Evolutionary conservation across 371 early-diverging fungal genomes (phyloP).

Genomic region (Mortierella sp.): DNA sequence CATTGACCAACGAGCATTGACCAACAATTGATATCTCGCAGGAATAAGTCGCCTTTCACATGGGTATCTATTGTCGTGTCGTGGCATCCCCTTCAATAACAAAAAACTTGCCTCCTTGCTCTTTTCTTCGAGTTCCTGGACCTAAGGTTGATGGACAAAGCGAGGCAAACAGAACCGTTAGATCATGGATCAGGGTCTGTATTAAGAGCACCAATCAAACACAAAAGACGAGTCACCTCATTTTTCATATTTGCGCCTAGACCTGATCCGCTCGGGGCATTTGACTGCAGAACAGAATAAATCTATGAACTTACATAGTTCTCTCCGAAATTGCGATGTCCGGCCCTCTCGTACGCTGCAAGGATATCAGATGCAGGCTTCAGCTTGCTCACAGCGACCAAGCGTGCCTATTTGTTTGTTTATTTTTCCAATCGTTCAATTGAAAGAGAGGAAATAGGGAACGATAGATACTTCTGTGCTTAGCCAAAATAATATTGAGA

Average conservation of each 20-base stretch:
- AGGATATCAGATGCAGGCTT: slow-evolving; percentile 88
- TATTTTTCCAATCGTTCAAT: background rate
- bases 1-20: background rate
- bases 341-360: slow-evolving; percentile 78
- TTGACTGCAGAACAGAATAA: too few relatives aligned
- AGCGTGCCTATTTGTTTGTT: slow-evolving; percentile 60
- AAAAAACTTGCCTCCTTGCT: slow-evolving; percentile 70
- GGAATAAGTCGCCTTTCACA: background rate
- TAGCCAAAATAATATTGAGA: background rate
- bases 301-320: slow-evolving; percentile 80
- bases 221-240: background rate
- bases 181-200: background rate
- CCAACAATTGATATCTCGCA: background rate
- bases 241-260: background rate
- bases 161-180: background rate
- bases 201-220: background rate
- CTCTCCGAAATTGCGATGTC: slow-evolving; percentile 97
- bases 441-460: background rate
- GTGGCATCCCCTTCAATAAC: too few relatives aligned
- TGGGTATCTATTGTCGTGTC: background rate
- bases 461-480: background rate
- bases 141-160: slow-evolving; percentile 59
- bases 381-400: slow-evolving; percentile 96
- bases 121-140: slow-evolving; percentile 96
- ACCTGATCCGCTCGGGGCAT: background rate